Conservation (phyloP, 1,139 yeast genomes). For the Protomyces macrosporus region DNA sequence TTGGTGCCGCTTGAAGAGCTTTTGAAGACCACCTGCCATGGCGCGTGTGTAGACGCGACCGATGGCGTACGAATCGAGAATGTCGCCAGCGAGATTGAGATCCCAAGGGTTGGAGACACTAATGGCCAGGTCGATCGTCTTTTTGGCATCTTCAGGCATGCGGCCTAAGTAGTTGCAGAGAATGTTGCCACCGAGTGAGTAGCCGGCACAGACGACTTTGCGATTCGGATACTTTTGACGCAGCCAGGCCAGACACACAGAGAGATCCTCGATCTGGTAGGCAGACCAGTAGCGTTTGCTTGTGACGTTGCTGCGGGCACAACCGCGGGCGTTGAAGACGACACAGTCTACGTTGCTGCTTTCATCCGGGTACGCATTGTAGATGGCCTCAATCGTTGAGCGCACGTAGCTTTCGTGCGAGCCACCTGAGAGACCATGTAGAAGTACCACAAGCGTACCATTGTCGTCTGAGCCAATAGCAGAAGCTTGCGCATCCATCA, state of each 20-base stretch:
- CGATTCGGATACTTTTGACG: constrained; percentile 59
- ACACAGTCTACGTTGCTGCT: constrained; percentile 41
- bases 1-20: constrained; percentile 47
- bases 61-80: constrained; percentile 51
- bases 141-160: constrained; percentile 46
- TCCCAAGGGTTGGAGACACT: constrained; percentile 84
- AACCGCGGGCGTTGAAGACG: constrained; percentile 78
- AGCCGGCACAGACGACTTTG: constrained; percentile 71
- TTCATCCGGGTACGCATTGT: constrained; percentile 2
- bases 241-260: constrained; percentile 53
- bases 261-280: constrained; percentile 65
- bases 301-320: constrained; percentile 74
- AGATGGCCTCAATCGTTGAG: constrained; percentile 42
- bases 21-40: constrained; percentile 60
- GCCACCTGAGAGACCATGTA: constrained; percentile 90
- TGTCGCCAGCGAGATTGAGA: constrained; percentile 53
- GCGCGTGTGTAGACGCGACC: constrained; percentile 64
- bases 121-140: constrained; percentile 56
- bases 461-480: constrained; percentile 38
- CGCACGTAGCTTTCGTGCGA: constrained; percentile 84
- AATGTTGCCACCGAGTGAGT: constrained; percentile 82
- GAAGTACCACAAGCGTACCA: constrained; percentile 61
- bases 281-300: constrained; percentile 73
- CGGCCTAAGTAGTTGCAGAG: constrained; percentile 75
- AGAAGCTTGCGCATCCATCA: constrained; percentile 49